Evolutionary conservation across 1,139 yeast species (phyloP), one percentile per base, ranked within the genome.

Genomic region (Lodderomyces jiufengensis): DNA sequence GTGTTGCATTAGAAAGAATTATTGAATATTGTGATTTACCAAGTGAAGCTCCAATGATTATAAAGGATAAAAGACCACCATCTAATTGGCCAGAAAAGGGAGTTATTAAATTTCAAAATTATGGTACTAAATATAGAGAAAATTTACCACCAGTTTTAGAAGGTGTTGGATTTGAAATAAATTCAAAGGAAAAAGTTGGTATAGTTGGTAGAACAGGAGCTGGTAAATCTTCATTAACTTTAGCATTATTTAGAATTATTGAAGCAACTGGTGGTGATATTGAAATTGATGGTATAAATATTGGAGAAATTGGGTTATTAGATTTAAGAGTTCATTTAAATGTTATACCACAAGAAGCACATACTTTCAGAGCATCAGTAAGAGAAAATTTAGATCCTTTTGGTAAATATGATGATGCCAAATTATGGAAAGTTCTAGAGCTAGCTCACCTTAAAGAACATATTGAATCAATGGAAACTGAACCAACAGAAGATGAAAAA

Each of bases 181-280:
- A 64, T n/a, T 70, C 78, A 1, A 72, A 76, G n/a, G 79, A 80
- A 52, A 81, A 80, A 52, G 67, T 82, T 41, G 90, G 90, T 31
- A 78, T 83, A 40, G 80, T 85, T 59, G 92, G 92, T 15, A 73
- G 90, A 49, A 83, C 90, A 2, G 92, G 92, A 40, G 88, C 90
- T 6, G 90, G 90, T 30, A 83, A 83, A 55, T 74, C 83, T 13
- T 76, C 86, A 2, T 76, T 83, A 31, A 78, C 80, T 70, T 67
- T 75, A 16, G 83, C 85, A 0, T 59, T 83, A 38, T 83, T 76
- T 55, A 68, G 92, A 37, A 57, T 83, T 28, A 61, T 70, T n/a
- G 87, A 82, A 48, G 56, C 80, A 27, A 52, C 61, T n/a, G 44
- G 52, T 2, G 90, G 90, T 8, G 45, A 48, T 15, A 70, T 82